These are phyloP conservation scores for Podaxis mareebaensis DNA, from an alignment of 768 basidiomycete genomes.

Conservation along the genomic window DNA sequence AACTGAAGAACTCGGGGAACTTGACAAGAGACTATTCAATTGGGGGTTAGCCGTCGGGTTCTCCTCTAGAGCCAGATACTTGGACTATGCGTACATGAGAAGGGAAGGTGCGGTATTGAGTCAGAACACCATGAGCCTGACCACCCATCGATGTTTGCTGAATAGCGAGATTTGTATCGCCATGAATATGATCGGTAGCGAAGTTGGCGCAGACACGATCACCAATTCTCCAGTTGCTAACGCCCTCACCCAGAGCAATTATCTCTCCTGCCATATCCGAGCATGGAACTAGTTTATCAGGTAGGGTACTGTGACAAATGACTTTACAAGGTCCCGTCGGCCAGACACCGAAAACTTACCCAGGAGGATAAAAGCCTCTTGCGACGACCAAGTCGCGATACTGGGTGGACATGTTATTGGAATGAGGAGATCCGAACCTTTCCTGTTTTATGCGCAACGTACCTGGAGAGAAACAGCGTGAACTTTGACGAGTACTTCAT, in stretches of 20 bases:
- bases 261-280: conserved; percentile 65
- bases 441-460: neutral
- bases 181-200: conserved; percentile 45
- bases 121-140: conserved; percentile 50
- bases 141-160: conserved; percentile 44
- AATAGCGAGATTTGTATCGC: conserved; percentile 37
- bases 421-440: neutral
- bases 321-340: neutral
- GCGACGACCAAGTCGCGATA: conserved; percentile 54
- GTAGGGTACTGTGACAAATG: conserved; percentile 10
- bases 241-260: conserved; percentile 43
- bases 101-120: conserved; percentile 49
- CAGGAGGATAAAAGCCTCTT: conserved; percentile 35
- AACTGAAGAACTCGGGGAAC: conserved; percentile 54
- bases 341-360: neutral
- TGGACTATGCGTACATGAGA: conserved; percentile 12
- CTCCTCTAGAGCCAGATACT: neutral
- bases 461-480: conserved; percentile 61
- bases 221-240: conserved; percentile 51
- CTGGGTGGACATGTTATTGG: conserved; percentile 21
- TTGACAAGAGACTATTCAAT: conserved; percentile 42
- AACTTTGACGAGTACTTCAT: conserved; percentile 55
- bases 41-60: neutral
- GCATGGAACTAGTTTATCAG: conserved; percentile 34
- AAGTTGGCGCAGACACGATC: conserved; percentile 62